Conservation (phyloP, 106 monocot species). For the Hemerocallis citrina region DNA sequence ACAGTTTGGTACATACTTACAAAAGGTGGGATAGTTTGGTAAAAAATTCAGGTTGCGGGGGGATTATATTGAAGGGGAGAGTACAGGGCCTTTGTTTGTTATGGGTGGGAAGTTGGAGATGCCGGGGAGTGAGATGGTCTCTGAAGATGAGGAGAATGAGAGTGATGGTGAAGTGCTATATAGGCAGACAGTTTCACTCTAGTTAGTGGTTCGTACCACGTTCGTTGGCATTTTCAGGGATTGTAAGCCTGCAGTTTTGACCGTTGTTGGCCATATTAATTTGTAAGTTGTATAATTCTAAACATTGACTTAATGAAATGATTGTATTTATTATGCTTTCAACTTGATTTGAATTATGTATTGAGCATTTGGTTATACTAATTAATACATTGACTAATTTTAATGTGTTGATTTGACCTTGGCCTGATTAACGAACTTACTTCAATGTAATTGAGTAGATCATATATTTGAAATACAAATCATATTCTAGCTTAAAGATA, state of each 20-base stretch:
- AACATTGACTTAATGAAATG: background rate
- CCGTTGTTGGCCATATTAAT: background rate
- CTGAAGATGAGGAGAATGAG: slow-evolving; percentile 38
- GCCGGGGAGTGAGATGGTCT: slow-evolving; percentile 25
- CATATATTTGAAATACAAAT: too few species aligned
- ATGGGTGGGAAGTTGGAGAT: slow-evolving; percentile 44
- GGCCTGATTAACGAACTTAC: too few species aligned
- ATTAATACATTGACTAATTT: too few species aligned
- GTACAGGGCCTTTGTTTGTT: slow-evolving; percentile 26
- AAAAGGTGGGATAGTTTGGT: too few species aligned
- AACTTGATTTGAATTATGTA: too few species aligned
- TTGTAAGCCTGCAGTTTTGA: background rate
- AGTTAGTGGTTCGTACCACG: too few species aligned
- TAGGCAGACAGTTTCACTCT: slow-evolving; percentile 37
- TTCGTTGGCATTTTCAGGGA: background rate
- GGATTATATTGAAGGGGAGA: slow-evolving; percentile 61
- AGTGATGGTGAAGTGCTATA: slow-evolving; percentile 47
- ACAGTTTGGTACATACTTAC: too few species aligned
- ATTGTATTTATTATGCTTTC: background rate
- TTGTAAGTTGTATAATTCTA: slow-evolving; percentile 2
- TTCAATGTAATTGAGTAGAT: too few species aligned
- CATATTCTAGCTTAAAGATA: too few species aligned
- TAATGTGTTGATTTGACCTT: too few species aligned
- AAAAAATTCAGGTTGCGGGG: too few species aligned
- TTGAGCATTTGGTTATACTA: too few species aligned